Evolutionary conservation across 257 asterid genomes (phyloP), one percentile per base, ranked within the genome.

Genomic region (Ajuga chamaepitys): DNA sequence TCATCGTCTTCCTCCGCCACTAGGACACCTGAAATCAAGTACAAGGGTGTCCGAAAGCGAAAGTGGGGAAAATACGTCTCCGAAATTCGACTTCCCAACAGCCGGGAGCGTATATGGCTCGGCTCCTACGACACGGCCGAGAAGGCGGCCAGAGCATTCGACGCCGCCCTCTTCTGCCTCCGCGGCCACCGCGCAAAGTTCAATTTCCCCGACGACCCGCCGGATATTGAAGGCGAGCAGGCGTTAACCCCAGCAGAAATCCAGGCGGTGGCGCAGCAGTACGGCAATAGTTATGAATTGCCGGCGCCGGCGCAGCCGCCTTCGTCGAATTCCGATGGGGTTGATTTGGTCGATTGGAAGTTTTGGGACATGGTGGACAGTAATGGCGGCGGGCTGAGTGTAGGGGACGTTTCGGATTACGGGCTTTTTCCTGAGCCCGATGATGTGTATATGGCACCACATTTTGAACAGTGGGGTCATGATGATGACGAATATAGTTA

Each of bases 51-150:
- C 4, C 67, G 92, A 0, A 79, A 74, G 85, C 59, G 96, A 4
- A 85, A 85, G 41, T 86, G 95, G 96, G 96, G 96, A 1, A 88
- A 80, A 4, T 88, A 71, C 57, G 96, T 86, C 0, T 79, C 89
- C 12, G 96, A 88, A 47, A 74, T 88, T 16, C 72, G 96, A 5
- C 72, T 83, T 3, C 96, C 96, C 2, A 86, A 88, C 41, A 85
- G 95, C 74, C 71, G 95, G 17, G 88, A 85, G 4, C 78, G 95
- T 4, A 84, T 84, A n/a, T 86, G 96, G 96, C 67, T 88, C 26
- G 96, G 95, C 4, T 86, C 96, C 0, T 84, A 75, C 46, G 83
- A 74, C 58, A 75, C 96, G 2, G 78, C 88, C 0, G 86, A 80
- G 56, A 84, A 88, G 68, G 96, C 96, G 13, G 95, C 96, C 9